Conservation (phyloP, 345 rosid species). For the Alliaria petiolata region DNA sequence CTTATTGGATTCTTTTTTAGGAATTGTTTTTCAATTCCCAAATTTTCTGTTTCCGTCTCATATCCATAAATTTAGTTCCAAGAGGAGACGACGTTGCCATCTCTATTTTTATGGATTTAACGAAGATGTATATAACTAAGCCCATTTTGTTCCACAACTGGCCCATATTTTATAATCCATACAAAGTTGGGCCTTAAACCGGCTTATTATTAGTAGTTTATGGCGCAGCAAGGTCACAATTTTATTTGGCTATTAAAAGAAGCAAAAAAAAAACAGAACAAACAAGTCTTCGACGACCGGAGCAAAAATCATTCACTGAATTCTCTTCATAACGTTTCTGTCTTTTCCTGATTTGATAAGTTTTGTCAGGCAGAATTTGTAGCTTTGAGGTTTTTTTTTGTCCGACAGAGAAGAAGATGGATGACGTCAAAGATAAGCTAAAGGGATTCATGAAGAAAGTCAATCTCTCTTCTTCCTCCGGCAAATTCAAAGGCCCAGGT, state of each 20-base stretch:
- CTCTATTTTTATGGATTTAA: no score
- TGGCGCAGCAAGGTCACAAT: background rate
- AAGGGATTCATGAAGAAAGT: constrained; percentile 92
- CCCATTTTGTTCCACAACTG: background rate
- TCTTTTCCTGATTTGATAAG: background rate
- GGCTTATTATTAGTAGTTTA: background rate
- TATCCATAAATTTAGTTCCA: no score
- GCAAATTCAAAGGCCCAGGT: constrained; percentile 88
- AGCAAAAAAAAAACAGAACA: background rate
- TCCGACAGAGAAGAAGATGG: constrained; percentile 40
- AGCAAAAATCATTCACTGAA: background rate
- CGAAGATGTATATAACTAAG: background rate
- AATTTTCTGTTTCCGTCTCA: no score
- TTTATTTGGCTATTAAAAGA: background rate
- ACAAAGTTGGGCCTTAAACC: background rate
- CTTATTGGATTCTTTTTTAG: no score
- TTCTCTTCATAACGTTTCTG: background rate
- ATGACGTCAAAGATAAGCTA: constrained; percentile 77
- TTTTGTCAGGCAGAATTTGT: background rate
- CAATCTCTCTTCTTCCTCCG: constrained; percentile 64
- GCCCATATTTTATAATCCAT: background rate
- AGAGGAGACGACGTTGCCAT: no score
- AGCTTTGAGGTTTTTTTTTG: background rate
- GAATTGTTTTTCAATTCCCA: no score
- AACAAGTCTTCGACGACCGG: background rate